These are phyloP conservation scores for Penicillium sp. DNA, from an alignment of 2,329 filamentous ascomycete genomes.

Conservation along the genomic window DNA sequence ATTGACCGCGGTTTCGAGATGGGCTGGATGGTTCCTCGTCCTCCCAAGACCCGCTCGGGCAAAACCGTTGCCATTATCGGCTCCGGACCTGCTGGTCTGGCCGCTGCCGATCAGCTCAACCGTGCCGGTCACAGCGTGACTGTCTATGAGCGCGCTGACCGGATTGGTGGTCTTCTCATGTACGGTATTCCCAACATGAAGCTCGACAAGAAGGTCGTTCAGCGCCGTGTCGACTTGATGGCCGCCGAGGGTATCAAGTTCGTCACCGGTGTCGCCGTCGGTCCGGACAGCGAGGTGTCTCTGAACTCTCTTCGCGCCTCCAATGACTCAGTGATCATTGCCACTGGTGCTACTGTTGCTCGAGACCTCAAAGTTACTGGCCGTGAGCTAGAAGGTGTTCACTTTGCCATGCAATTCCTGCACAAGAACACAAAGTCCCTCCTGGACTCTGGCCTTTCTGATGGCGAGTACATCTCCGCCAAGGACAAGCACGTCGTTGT, in stretches of 20 bases:
- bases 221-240: conserved; percentile 94
- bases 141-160: conserved; percentile 88
- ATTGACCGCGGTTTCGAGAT: conserved; percentile 96
- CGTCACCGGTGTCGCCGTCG: conserved; percentile 70
- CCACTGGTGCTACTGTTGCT: conserved; percentile 87
- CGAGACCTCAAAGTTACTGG: conserved; percentile 88
- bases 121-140: conserved; percentile 82
- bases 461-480: conserved; percentile 83
- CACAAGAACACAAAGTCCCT: conserved; percentile 98
- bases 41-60: conserved; percentile 73
- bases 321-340: conserved; percentile 81
- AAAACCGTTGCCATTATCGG: conserved; percentile 87
- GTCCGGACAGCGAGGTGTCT: conserved; percentile 63
- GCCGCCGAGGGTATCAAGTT: conserved; percentile 80
- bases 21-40: conserved; percentile 91
- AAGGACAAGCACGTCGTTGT: conserved; percentile 95
- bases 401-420: conserved; percentile 96
- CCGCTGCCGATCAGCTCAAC: conserved; percentile 89
- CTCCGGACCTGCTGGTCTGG: conserved; percentile 85
- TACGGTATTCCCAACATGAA: conserved; percentile 99
- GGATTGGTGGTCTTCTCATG: conserved; percentile 88
- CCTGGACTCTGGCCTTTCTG: conserved; percentile 79
- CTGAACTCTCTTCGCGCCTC: conserved; percentile 66
- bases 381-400: conserved; percentile 81
- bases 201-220: conserved; percentile 94